These are phyloP conservation scores for Metschnikowia henanensis DNA, from an alignment of 805 yeast genomes.

Conservation along the genomic window DNA sequence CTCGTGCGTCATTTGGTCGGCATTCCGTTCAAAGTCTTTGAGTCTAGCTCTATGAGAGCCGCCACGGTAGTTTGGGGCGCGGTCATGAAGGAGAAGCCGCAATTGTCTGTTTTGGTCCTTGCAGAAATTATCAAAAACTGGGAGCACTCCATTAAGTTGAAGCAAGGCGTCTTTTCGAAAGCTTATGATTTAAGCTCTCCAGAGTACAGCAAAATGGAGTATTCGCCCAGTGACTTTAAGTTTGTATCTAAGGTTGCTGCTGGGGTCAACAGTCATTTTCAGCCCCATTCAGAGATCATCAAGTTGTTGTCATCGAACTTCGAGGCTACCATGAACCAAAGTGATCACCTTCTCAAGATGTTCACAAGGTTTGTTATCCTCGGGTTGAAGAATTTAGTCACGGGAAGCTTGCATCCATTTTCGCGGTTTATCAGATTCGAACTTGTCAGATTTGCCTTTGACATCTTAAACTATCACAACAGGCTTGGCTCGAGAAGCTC, in stretches of 20 bases:
- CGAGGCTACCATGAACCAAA: conserved; percentile 73
- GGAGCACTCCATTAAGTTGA: conserved; percentile 60
- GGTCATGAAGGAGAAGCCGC: conserved; percentile 64
- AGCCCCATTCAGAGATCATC: conserved; percentile 71
- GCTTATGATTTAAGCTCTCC: conserved; percentile 55
- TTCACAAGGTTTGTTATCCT: conserved; percentile 60
- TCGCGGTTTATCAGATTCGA: conserved; percentile 77
- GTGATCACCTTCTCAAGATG: conserved; percentile 65
- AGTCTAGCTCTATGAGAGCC: conserved; percentile 55
- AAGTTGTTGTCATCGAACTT: conserved; percentile 71
- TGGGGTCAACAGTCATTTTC: conserved; percentile 47
- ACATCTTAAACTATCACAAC: conserved; percentile 57
- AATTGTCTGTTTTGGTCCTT: conserved; percentile 56
- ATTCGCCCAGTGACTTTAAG: conserved; percentile 76
- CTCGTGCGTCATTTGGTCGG: conserved; percentile 52
- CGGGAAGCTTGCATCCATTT: conserved; percentile 81
- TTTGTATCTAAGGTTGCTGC: conserved; percentile 53
- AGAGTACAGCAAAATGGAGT: conserved; percentile 78
- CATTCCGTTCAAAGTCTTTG: conserved; percentile 71
- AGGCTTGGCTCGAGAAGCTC: conserved; percentile 49
- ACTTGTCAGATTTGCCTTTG: conserved; percentile 64
- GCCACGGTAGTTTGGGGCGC: conserved; percentile 83
- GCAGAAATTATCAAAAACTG: conserved; percentile 70
- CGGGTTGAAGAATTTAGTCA: conserved; percentile 50
- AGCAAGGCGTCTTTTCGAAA: conserved; percentile 64